These are phyloP conservation scores for Sporothrix mexicana DNA, from an alignment of 2,329 filamentous ascomycete genomes.

Conservation along the genomic window DNA sequence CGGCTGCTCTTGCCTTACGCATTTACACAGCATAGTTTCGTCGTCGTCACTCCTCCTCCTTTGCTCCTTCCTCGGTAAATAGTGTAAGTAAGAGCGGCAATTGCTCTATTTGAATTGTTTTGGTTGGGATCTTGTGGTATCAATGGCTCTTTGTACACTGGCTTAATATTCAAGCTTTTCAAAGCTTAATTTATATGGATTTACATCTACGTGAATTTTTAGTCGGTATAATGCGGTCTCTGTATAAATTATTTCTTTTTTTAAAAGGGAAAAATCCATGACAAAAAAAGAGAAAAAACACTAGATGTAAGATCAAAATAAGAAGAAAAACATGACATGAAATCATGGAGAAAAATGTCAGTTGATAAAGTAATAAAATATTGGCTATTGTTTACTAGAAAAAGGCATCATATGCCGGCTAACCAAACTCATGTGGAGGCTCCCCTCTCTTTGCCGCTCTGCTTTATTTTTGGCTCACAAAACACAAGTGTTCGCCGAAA, in stretches of 20 bases:
- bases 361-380: no score
- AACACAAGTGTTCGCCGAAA: neutral
- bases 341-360: neutral
- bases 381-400: neutral
- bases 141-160: no score
- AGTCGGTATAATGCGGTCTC: no score
- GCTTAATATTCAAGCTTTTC: no score
- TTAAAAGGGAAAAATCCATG: no score
- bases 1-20: conserved; percentile 27
- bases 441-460: neutral
- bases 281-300: neutral
- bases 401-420: neutral
- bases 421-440: neutral
- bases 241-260: no score
- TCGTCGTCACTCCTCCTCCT: neutral
- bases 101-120: no score
- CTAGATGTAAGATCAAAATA: no score
- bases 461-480: conserved; percentile 14
- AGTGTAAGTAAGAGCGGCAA: no score
- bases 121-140: no score
- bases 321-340: neutral
- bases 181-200: no score
- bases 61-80: neutral
- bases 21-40: neutral
- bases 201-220: no score